Percentiles rank a stretch among this genome's conserved stretches.
Conservation (phyloP, 179 eudicot species). For the Heliamphora pulchella region DNA sequence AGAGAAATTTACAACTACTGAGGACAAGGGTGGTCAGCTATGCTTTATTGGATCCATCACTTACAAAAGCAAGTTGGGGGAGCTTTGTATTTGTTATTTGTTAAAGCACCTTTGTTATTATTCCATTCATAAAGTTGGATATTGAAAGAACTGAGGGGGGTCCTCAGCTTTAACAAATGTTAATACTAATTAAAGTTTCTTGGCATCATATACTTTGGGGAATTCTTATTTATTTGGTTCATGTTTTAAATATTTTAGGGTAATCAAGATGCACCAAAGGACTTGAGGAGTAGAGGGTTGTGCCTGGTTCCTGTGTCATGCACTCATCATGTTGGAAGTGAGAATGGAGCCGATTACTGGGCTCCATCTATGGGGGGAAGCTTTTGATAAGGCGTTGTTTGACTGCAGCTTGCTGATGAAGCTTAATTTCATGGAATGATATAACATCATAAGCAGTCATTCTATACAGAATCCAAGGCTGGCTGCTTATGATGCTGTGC, state of each 20-base stretch:
- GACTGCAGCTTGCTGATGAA: not conserved
- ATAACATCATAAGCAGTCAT: constrained; percentile 75
- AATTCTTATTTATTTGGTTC: not conserved
- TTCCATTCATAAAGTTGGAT: constrained; percentile 17
- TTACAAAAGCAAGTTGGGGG: constrained; percentile 20
- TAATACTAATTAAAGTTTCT: constrained; percentile 25
- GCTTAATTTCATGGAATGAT: constrained; percentile 18
- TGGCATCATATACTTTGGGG: not conserved
- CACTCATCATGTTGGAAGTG: constrained; percentile 57
- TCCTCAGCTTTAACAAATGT: constrained; percentile 36
- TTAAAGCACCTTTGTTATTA: constrained; percentile 27
- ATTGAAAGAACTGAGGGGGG: constrained; percentile 20
- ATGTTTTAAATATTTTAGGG: constrained; percentile 19
- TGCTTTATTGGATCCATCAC: constrained; percentile 39
- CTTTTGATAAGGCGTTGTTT: constrained; percentile 30
- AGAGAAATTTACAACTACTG: constrained; percentile 40
- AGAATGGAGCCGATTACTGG: constrained; percentile 84
- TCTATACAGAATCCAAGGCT: constrained; percentile 32
- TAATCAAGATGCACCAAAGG: constrained; percentile 33
- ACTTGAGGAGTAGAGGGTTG: constrained; percentile 75
- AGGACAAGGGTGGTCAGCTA: constrained; percentile 45
- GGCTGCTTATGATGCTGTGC: constrained; percentile 70
- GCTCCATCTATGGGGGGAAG: constrained; percentile 73
- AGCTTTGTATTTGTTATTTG: not conserved
- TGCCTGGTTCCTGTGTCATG: constrained; percentile 85